Base-by-base conservation (phyloP, 768 basidiomycete species). In the Daedaleopsis nitida region DNA sequence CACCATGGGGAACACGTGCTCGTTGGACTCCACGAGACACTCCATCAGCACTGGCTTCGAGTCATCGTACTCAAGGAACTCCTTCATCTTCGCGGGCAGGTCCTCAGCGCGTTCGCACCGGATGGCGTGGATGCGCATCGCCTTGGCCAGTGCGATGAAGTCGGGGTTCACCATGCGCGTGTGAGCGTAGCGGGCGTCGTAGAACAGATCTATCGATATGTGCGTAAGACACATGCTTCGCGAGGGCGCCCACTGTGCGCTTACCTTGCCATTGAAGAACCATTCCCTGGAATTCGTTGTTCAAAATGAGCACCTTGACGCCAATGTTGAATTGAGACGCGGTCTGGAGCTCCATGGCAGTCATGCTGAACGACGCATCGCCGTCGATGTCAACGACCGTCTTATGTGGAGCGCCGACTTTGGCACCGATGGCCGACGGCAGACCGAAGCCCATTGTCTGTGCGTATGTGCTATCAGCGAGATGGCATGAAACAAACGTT, bases 261-360 rank as follows among this genome's bases (percentile, higher is more conserved):
- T 52, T 60, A 94, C 93, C 93, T 83, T 98, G 97, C 97, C 96
- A 98, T 80, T 99, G 97, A 35, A 93, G 78, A 13, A 98, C 97
- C 97, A 99, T 99, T 57, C 97, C 97, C 75, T 97, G 96, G 83
- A 95, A 97, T 71, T 96, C 94, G 75, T 97, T 98, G 81, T 97
- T 96, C 69, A 98, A 76, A 23, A 97, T 76, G 66, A 97, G 80
- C 43, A 94, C 90, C 77, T 99, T 99, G 71, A 98, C 94, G 60
- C 97, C 96, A 65, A 99, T 97, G 70, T 84, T 76, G 78, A 84
- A 94, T 71, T 96, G 92, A 24, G 91, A 82, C 5, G 97, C 97
- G 0, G 97, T 99, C 23, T 89, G 88, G 54, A 99, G 86, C 76
- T 99, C 97, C 97, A 98, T 99, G 0, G 95, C 96, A 1, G 97